These are phyloP conservation scores for Blastomyces parvus DNA, from an alignment of 2,329 filamentous ascomycete genomes.

Conservation along the genomic window DNA sequence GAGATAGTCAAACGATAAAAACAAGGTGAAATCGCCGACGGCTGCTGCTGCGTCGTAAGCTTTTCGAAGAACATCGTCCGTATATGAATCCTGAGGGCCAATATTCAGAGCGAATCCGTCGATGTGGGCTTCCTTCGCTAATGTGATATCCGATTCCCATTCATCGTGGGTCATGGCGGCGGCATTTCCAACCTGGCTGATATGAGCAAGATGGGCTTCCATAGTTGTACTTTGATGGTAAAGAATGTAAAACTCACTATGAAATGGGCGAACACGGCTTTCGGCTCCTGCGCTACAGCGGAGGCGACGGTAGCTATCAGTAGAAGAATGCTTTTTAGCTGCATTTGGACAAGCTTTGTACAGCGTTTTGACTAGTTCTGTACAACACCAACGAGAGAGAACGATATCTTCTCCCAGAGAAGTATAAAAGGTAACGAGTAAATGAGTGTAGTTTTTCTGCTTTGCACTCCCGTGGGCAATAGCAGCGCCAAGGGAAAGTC, in stretches of 20 bases:
- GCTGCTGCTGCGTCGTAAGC: slow-evolving; percentile 24
- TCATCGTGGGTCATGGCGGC: slow-evolving; percentile 14
- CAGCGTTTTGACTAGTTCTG: too few species aligned
- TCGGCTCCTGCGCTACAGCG: slow-evolving; percentile 16
- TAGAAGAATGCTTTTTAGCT: slow-evolving; percentile 15
- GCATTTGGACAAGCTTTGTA: slow-evolving; percentile 7
- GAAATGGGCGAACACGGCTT: slow-evolving; percentile 29
- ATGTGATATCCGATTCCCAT: slow-evolving; percentile 16
- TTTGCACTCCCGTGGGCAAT: neutral
- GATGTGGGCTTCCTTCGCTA: slow-evolving; percentile 16
- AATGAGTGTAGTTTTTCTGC: neutral
- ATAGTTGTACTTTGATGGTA: neutral
- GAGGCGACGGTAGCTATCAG: slow-evolving; percentile 10
- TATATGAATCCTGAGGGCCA: slow-evolving; percentile 25
- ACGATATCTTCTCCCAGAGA: neutral
- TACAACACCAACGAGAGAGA: neutral
- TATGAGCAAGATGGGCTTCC: slow-evolving; percentile 20
- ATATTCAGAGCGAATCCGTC: slow-evolving; percentile 23
- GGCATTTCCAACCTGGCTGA: slow-evolving; percentile 17
- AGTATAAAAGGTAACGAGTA: neutral
- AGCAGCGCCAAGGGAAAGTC: neutral
- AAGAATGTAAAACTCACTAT: slow-evolving; percentile 20
- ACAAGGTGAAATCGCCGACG: slow-evolving; percentile 26
- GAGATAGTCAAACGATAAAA: slow-evolving; percentile 33
- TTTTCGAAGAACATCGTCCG: slow-evolving; percentile 21